Evolutionary conservation across 345 rosid genomes (phyloP).

Genomic region (Moringa oleifera): DNA sequence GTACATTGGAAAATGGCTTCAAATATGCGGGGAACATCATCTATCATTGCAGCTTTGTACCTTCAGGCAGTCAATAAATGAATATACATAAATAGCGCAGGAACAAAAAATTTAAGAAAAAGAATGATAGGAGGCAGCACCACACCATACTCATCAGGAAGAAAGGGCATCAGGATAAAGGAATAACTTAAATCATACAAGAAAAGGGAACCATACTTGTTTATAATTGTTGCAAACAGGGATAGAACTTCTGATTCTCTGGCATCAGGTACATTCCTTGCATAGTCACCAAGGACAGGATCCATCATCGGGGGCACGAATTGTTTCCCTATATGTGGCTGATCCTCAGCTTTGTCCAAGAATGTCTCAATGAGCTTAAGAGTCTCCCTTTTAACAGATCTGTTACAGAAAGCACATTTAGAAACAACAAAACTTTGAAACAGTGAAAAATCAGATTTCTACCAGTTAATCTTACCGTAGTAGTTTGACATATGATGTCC

Average conservation of each 20-base stretch:
- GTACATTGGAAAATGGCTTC: conserved; percentile 99
- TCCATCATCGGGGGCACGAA: conserved; percentile 99
- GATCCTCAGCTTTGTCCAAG: conserved; percentile 99
- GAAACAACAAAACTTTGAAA: neutral
- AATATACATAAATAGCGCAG: neutral
- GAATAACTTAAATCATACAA: neutral
- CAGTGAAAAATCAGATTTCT: conserved; percentile 12
- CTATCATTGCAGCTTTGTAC: conserved; percentile 91
- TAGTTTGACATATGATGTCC: conserved; percentile 86
- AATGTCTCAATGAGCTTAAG: conserved; percentile 97
- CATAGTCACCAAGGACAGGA: conserved; percentile 95
- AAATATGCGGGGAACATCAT: conserved; percentile 94
- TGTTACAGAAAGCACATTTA: conserved; percentile 27
- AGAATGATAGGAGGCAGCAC: conserved; percentile 8
- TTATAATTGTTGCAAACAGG: conserved; percentile 94
- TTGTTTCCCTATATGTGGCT: conserved; percentile 94
- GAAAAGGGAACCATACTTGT: conserved; percentile 53
- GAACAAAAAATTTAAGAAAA: conserved; percentile 1
- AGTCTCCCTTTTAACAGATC: conserved; percentile 98
- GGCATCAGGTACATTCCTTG: conserved; percentile 97
- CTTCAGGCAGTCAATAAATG: conserved; percentile 28
- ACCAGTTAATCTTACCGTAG: conserved; percentile 47
- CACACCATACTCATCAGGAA: neutral
- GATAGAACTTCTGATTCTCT: conserved; percentile 99
- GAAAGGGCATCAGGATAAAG: neutral